Base-by-base conservation (phyloP, 441 rosid genomes). In the Croton setiger region DNA sequence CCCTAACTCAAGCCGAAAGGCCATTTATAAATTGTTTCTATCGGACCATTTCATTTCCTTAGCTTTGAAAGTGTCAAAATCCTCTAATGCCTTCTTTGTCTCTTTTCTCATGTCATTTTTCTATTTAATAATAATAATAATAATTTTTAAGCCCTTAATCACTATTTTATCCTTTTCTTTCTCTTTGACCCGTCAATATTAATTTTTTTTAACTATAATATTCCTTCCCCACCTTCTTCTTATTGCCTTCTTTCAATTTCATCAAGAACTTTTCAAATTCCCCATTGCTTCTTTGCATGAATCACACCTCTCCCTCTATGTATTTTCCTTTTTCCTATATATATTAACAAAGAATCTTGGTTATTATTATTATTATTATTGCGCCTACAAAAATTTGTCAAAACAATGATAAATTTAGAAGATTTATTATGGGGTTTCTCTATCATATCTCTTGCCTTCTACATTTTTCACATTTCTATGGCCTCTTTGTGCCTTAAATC, bases 391-490 rank as follows among this genome's bases (percentile, higher is more conserved):
- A 39, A 21, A 8, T 61, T 64, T 54, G 45, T 68, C 43, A 64
- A 72, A 71, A n/a, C 6, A 6, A 51, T 74, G 78, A 21, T 73
- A 7, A 74, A 76, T 44, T 13, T 73, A 47, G 78, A 65, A 18
- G 80, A 71, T 72, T 43, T 79, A 36, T 57, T 68, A 18, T 71
- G 74, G 68, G 67, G 74, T 33, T 68, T 79, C 56, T 76, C 76
- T 39, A 33, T 76, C 17, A 33, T 64, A n/a, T 76, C 76, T 68
- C 66, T 64, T 3, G 66, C 70, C 43, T 15, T 68, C 1, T 68
- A n/a, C 54, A 12, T 51, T 7, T 47, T 73, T 36, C 60, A 45
- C 44, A 35, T 70, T 58, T 70, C 67, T 3, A 65, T 79, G 72
- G 49, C 77, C 8, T 70, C 78, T 27, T 45, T 68, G 15, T 39